phyloP scores from a whole-genome alignment of 495 filamentous ascomycete species.

The Penicillium tannophilum region DNA sequence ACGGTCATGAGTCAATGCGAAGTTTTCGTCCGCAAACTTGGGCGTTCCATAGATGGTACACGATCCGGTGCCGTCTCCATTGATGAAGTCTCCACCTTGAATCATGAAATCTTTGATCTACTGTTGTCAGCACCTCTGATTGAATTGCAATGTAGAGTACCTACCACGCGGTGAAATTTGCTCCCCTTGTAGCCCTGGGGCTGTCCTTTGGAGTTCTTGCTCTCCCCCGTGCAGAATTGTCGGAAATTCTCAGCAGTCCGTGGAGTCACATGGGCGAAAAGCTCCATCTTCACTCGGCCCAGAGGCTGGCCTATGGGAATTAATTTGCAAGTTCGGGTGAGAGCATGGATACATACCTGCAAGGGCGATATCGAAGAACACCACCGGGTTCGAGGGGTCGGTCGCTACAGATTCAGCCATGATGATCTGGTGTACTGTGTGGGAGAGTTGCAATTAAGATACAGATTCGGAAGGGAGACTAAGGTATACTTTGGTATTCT shows the following conservation, averaged over 20 bases:
- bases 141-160: constrained; percentile 31
- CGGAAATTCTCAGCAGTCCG: constrained; percentile 96
- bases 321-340: background rate
- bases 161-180: constrained; percentile 92
- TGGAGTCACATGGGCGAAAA: constrained; percentile 82
- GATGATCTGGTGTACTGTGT: background rate
- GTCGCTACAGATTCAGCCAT: constrained; percentile 17
- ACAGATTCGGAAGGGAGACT: background rate
- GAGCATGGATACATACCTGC: constrained; percentile 59
- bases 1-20: constrained; percentile 72
- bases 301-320: constrained; percentile 73
- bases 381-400: constrained; percentile 57
- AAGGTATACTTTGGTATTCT: background rate
- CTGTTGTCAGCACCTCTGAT: constrained; percentile 2
- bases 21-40: constrained; percentile 91
- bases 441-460: background rate
- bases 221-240: constrained; percentile 95
- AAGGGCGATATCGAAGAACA: constrained; percentile 93
- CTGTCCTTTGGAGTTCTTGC: constrained; percentile 74
- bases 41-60: constrained; percentile 84
- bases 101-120: constrained; percentile 97
- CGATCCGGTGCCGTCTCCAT: constrained; percentile 88
- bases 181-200: constrained; percentile 91
- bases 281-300: constrained; percentile 90
- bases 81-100: constrained; percentile 95